Evolutionary conservation across 345 rosid species (phyloP).

Genomic region (Syzygium grande): DNA sequence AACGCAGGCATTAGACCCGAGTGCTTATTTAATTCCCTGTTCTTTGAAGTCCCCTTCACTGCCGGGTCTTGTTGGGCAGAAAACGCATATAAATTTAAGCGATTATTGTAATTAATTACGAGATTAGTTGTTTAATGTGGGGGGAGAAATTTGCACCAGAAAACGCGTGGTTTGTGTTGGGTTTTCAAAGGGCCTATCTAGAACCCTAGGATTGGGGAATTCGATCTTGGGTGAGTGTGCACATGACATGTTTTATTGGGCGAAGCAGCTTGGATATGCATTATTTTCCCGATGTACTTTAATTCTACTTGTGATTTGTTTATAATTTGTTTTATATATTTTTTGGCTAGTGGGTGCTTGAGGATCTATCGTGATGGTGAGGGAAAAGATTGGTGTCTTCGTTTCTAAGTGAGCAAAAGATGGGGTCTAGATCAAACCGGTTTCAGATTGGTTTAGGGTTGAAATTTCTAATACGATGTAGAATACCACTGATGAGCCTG

Average conservation of each 20-base stretch:
- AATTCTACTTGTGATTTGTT: background rate
- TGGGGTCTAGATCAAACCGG: background rate
- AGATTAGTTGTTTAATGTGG: background rate
- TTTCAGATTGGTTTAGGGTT: background rate
- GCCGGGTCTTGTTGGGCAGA: background rate
- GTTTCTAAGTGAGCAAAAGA: background rate
- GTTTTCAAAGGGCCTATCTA: constrained; percentile 5
- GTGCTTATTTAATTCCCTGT: background rate
- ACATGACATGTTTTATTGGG: background rate
- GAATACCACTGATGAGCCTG: background rate
- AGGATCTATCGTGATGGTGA: background rate
- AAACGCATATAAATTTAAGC: background rate
- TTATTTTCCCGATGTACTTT: too few relatives aligned
- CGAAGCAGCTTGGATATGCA: background rate
- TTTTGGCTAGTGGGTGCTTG: background rate
- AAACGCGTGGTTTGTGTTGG: constrained; percentile 8
- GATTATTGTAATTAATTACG: too few relatives aligned
- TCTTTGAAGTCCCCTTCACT: background rate
- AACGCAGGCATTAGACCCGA: background rate
- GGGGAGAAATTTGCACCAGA: background rate
- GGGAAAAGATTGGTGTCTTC: background rate
- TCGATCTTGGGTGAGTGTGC: background rate
- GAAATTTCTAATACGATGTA: background rate
- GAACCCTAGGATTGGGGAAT: background rate
- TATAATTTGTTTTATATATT: background rate